These are phyloP conservation scores for Aspergillus egyptiacus DNA, from an alignment of 495 filamentous ascomycete genomes.

Conservation along the genomic window DNA sequence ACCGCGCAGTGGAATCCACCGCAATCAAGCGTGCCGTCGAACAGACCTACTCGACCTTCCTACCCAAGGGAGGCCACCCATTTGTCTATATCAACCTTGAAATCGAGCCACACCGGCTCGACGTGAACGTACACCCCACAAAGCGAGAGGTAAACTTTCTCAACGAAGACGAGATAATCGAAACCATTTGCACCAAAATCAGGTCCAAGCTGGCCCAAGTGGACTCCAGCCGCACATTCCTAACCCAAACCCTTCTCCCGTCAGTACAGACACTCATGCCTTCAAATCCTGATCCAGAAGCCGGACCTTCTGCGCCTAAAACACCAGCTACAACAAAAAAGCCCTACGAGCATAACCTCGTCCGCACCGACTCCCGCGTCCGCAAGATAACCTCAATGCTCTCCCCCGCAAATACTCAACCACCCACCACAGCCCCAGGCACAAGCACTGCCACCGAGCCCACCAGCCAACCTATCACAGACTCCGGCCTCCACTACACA, in stretches of 20 bases:
- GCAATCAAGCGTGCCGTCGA: slow-evolving; percentile 86
- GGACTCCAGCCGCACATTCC: slow-evolving; percentile 90
- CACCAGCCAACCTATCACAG: slow-evolving; percentile 19
- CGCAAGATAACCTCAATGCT: slow-evolving; percentile 98
- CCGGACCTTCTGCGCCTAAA: slow-evolving; percentile 21
- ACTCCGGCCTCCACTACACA: slow-evolving; percentile 61
- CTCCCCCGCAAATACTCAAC: slow-evolving; percentile 33
- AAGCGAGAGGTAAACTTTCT: slow-evolving; percentile 98
- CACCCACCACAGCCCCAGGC: slow-evolving; percentile 3
- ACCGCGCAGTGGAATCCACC: slow-evolving; percentile 90
- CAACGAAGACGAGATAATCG: slow-evolving; percentile 95
- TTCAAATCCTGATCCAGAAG: slow-evolving; percentile 17
- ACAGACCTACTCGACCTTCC: slow-evolving; percentile 81
- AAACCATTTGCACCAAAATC: slow-evolving; percentile 77
- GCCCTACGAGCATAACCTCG: slow-evolving; percentile 80
- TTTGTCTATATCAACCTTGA: slow-evolving; percentile 91
- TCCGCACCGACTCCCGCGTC: slow-evolving; percentile 82
- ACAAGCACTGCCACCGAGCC: slow-evolving; percentile 16
- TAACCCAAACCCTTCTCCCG: slow-evolving; percentile 86
- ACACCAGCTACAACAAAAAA: slow-evolving; percentile 47
- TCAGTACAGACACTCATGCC: slow-evolving; percentile 42
- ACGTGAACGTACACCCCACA: slow-evolving; percentile 97
- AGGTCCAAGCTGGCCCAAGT: slow-evolving; percentile 75
- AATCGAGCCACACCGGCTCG: slow-evolving; percentile 87
- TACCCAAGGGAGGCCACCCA: slow-evolving; percentile 93